These are phyloP conservation scores for Zygoascus sp. DNA, from an alignment of 1,139 yeast genomes.

Conservation along the genomic window DNA sequence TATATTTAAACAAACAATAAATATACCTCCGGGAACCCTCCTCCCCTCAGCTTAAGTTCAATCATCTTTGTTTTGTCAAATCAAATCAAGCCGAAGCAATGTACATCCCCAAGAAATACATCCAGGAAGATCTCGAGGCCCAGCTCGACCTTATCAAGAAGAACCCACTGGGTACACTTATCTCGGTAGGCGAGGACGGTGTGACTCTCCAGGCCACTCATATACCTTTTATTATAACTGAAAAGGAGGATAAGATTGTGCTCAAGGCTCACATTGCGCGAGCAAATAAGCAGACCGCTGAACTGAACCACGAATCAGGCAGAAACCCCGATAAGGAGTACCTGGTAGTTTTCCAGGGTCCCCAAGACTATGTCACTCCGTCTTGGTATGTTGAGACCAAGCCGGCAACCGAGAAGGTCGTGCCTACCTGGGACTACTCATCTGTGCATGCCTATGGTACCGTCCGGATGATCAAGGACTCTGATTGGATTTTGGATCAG, in stretches of 20 bases:
- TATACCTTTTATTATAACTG: constrained; percentile 45
- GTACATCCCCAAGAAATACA: constrained; percentile 10
- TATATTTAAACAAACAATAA: no score
- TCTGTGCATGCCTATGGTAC: constrained; percentile 57
- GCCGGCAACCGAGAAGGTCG: constrained; percentile 53
- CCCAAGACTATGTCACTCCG: constrained; percentile 56
- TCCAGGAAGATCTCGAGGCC: constrained; percentile 8
- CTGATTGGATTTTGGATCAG: constrained; percentile 46
- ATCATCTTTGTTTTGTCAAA: no score
- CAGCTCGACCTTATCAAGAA: constrained; percentile 32
- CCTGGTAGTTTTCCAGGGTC: constrained; percentile 53
- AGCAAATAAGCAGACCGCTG: constrained; percentile 50
- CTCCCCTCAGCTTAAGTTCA: no score
- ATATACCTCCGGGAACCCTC: no score
- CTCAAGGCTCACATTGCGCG: constrained; percentile 57
- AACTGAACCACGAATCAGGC: constrained; percentile 30
- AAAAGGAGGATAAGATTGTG: constrained; percentile 26
- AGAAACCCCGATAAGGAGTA: constrained; percentile 30
- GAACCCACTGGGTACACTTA: constrained; percentile 43
- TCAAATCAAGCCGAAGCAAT: no score
- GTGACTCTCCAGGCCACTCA: constrained; percentile 45
- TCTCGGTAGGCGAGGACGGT: constrained; percentile 40
- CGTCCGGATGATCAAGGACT: constrained; percentile 40
- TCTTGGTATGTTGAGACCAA: constrained; percentile 56
- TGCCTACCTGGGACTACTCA: constrained; percentile 72